These are phyloP conservation scores for Isabelozyma heimii DNA, from an alignment of 805 yeast genomes.

Conservation along the genomic window DNA sequence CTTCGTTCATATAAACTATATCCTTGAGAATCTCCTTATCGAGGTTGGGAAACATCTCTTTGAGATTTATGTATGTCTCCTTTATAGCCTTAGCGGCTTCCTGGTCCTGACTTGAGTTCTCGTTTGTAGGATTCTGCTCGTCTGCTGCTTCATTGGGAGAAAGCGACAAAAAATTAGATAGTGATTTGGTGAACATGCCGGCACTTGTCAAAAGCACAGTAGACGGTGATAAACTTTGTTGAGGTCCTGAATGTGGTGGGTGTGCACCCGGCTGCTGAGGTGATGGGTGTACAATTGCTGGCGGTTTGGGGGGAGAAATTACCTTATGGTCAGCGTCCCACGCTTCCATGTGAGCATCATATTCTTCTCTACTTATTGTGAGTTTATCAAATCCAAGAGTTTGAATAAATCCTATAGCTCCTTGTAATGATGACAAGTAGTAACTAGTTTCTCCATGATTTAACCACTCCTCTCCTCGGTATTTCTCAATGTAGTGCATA, in stretches of 20 bases:
- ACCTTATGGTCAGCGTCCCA: conserved; percentile 37
- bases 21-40: conserved; percentile 70
- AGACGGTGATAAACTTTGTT: conserved; percentile 30
- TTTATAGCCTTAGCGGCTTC: conserved; percentile 8
- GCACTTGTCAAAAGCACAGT: conserved; percentile 44
- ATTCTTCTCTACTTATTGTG: conserved; percentile 61
- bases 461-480: conserved; percentile 69
- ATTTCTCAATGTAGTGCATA: conserved; percentile 79
- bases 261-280: conserved; percentile 13
- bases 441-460: conserved; percentile 85
- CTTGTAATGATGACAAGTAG: conserved; percentile 85
- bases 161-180: conserved; percentile 39
- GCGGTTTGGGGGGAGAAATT: not conserved
- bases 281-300: conserved; percentile 16
- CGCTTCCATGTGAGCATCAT: conserved; percentile 52
- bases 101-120: not conserved
- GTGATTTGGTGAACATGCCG: conserved; percentile 49
- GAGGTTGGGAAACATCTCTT: conserved; percentile 72
- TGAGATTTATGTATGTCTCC: conserved; percentile 44
- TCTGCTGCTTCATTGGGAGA: conserved; percentile 23
- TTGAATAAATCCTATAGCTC: conserved; percentile 79
- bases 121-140: conserved; percentile 1
- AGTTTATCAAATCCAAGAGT: conserved; percentile 55
- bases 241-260: not conserved
- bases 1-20: conserved; percentile 62